These are phyloP conservation scores for Rutstroemia sp. DNA, from an alignment of 2,329 filamentous ascomycete genomes.

Conservation along the genomic window DNA sequence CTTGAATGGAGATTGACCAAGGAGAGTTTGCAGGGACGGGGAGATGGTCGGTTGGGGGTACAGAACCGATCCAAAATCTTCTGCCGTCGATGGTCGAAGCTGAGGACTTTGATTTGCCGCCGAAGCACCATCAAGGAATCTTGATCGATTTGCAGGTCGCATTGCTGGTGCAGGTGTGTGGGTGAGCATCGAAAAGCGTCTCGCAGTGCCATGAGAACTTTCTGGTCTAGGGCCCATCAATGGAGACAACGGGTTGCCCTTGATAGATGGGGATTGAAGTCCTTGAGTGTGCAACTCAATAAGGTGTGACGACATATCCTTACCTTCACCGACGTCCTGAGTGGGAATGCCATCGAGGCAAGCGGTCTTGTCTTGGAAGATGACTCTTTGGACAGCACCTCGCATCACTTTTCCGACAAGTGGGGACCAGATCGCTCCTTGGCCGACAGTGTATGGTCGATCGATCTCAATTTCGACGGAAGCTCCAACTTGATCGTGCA, in stretches of 20 bases:
- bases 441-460: conserved; percentile 55
- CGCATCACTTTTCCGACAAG: conserved; percentile 62
- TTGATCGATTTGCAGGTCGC: conserved; percentile 31
- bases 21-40: conserved; percentile 61
- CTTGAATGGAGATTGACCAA: conserved; percentile 80
- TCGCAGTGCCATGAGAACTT: conserved; percentile 25
- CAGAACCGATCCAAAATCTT: conserved; percentile 40
- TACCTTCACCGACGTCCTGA: conserved; percentile 50
- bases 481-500: conserved; percentile 70
- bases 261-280: conserved; percentile 50
- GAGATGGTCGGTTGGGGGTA: conserved; percentile 45
- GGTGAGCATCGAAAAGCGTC: conserved; percentile 31
- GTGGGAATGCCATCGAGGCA: conserved; percentile 65
- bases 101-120: conserved; percentile 22
- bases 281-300: conserved; percentile 33
- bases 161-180: conserved; percentile 21
- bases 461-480: conserved; percentile 71
- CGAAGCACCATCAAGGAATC: conserved; percentile 30
- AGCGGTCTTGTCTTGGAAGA: conserved; percentile 65
- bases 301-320: conserved; percentile 67
- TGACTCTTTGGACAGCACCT: conserved; percentile 66
- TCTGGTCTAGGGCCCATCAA: conserved; percentile 29
- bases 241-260: conserved; percentile 33
- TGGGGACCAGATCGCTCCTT: conserved; percentile 56
- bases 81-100: conserved; percentile 31